Evolutionary conservation across 495 filamentous ascomycete genomes (phyloP), one percentile per base, ranked within the genome.

Genomic region (Bacidia gigantensis): DNA sequence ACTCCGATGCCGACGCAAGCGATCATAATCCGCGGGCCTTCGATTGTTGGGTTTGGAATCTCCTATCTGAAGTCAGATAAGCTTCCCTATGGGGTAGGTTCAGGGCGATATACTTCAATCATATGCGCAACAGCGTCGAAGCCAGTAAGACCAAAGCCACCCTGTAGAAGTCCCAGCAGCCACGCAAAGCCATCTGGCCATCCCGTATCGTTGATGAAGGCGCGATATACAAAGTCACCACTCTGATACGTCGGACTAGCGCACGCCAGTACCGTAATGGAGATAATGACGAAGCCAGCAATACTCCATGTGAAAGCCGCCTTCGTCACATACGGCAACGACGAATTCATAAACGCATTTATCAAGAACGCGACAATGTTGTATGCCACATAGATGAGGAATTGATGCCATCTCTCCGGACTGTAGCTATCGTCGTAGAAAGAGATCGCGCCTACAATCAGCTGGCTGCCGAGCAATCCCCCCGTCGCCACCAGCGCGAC

Each of bases 11-110:
- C 68, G 23, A 88, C 84, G 53, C 79, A 83, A 25, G 70, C 73
- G 43, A 88, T 73, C 82, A 88, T 86, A 50, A 85, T 83, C 53
- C 76, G 78, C 17, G 84, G 84, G 2, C 79, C 83, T 54, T 78
- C 74, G 0, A 78, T 63, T 2, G 80, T 67, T 10, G 84, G 74
- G 32, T 84, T 76, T 5, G 83, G 84, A 46, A 88, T 86, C 67
- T 88, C 84, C 63, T 35, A 35, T 14, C 5, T 35, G 7, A 35
- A 35, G 29, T 35, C 29, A 35, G 79, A 76, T 49, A 71, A 71
- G 68, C 12, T 43, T 3, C 41, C 32, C 38, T 10, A 22, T 24
- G 9, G 2, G 5, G 0, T 42, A 35, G 7, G 3, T 2, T 1
- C 7, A 41, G 0, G 1, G 11, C n/a, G 12, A 5, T 14, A 5